A percentile compares a stretch with the other conserved stretches of the same genome.
Evolutionary conservation across 1,139 yeast genomes (phyloP).

Genomic region (Nakaseomyces nivariensis): DNA sequence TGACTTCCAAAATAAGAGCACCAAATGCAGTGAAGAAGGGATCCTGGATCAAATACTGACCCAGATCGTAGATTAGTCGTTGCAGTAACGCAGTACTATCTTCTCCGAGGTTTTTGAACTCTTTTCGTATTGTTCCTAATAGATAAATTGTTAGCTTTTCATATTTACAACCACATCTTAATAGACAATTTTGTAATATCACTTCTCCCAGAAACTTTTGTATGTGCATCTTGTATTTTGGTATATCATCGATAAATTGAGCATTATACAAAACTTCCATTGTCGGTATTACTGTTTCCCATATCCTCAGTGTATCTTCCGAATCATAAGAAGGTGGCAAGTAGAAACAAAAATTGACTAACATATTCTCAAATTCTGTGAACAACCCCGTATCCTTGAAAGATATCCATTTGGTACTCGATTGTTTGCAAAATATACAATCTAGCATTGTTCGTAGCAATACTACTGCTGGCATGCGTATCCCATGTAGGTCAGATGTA

Average conservation of each 20-base stretch:
- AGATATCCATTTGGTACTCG: constrained; percentile 13
- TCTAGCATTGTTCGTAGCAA: constrained; percentile 14
- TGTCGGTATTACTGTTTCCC: constrained; percentile 20
- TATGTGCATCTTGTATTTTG: constrained; percentile 7
- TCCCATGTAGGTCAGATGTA: constrained; percentile 17
- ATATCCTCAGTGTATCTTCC: constrained; percentile 12
- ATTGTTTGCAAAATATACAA: constrained; percentile 7
- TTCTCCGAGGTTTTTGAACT: background rate
- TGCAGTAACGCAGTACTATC: constrained; percentile 11
- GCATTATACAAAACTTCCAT: constrained; percentile 13
- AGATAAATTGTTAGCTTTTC: constrained; percentile 14
- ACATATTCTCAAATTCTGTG: constrained; percentile 18
- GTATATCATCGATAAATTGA: constrained; percentile 9
- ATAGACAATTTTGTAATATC: constrained; percentile 20
- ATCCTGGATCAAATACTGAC: constrained; percentile 22
- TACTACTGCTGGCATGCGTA: constrained; percentile 20
- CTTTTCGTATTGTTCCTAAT: constrained; percentile 5
- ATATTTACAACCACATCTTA: constrained; percentile 18
- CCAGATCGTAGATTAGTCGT: constrained; percentile 21
- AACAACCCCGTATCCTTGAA: constrained; percentile 22
- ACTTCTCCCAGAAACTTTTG: constrained; percentile 18
- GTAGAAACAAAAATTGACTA: constrained; percentile 20
- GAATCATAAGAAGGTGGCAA: constrained; percentile 23
- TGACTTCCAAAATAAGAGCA: constrained; percentile 10
- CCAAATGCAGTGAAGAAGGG: constrained; percentile 21